Percentiles rank a stretch among this genome's conserved stretches.
These are phyloP conservation scores for Lactarius sp. DNA, from an alignment of 768 basidiomycete species.

Conservation along the genomic window DNA sequence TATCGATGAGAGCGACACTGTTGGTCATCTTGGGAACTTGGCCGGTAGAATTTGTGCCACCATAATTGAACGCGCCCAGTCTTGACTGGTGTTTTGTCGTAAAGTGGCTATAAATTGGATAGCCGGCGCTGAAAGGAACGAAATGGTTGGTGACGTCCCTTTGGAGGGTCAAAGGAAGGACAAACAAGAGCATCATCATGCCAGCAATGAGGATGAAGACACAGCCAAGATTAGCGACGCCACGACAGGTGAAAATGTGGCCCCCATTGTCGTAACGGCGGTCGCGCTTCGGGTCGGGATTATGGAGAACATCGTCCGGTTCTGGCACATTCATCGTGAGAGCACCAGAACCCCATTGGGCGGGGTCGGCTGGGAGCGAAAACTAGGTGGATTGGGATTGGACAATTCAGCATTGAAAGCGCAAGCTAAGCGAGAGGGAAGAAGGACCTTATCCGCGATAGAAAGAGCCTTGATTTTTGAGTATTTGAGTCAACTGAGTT, in stretches of 20 bases:
- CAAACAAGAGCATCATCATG: slow-evolving; percentile 54
- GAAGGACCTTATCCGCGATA: slow-evolving; percentile 19
- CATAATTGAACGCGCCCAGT: slow-evolving; percentile 62
- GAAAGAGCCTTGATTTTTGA: slow-evolving; percentile 8
- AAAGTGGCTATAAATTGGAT: slow-evolving; percentile 48
- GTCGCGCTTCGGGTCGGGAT: slow-evolving; percentile 54
- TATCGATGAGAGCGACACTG: slow-evolving; percentile 32
- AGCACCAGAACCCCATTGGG: slow-evolving; percentile 46
- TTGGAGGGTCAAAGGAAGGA: slow-evolving; percentile 17
- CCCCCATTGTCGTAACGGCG: slow-evolving; percentile 51
- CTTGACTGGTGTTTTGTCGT: slow-evolving; percentile 37
- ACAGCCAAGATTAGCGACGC: slow-evolving; percentile 63
- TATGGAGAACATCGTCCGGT: slow-evolving; percentile 60
- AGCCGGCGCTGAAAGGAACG: slow-evolving; percentile 31
- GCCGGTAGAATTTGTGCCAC: slow-evolving; percentile 69
- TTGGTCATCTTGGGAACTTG: slow-evolving; percentile 42
- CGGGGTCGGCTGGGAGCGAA: slow-evolving; percentile 40
- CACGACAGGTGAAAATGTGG: slow-evolving; percentile 54
- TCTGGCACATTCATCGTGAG: slow-evolving; percentile 45
- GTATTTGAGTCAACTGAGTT: neutral
- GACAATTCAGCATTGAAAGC: neutral
- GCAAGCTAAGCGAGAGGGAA: neutral
- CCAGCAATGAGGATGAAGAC: slow-evolving; percentile 49
- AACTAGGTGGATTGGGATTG: slow-evolving; percentile 30
- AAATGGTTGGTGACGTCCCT: neutral